These are phyloP conservation scores for Erigeron philadelphicus DNA, from an alignment of 140 eudicot genomes.

Conservation along the genomic window DNA sequence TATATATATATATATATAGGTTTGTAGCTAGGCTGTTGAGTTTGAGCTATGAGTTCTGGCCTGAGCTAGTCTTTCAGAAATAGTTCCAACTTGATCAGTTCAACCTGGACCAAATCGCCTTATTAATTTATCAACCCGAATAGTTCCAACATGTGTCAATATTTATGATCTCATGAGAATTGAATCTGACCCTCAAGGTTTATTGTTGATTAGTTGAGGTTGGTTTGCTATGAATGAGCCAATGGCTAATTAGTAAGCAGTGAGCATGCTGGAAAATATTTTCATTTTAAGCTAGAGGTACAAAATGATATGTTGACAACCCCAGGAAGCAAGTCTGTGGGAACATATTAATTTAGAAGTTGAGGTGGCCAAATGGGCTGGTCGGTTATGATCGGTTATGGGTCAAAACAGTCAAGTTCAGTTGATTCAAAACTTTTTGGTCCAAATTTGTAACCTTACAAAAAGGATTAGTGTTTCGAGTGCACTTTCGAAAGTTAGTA, in stretches of 20 bases:
- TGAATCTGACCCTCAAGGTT: slow-evolving; percentile 11
- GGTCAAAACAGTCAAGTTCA: not conserved
- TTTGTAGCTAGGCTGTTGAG: too few species aligned
- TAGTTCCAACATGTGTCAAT: not conserved
- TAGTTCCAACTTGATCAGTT: too few species aligned
- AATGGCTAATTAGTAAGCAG: not conserved
- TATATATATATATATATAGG: too few species aligned
- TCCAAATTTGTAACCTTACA: not conserved
- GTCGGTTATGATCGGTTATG: not conserved
- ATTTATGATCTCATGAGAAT: slow-evolving; percentile 8
- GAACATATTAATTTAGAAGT: not conserved
- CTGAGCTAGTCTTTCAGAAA: too few species aligned
- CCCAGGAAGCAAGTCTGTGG: too few species aligned
- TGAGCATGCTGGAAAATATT: not conserved
- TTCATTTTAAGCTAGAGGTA: not conserved
- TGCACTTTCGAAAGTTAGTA: not conserved
- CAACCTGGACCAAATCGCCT: too few species aligned
- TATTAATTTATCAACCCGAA: too few species aligned
- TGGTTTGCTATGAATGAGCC: not conserved
- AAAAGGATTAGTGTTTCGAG: not conserved
- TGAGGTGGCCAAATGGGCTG: not conserved
- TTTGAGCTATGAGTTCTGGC: too few species aligned
- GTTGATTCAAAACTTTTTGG: too few species aligned
- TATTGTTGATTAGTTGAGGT: not conserved
- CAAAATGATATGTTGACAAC: not conserved